Percentiles rank a stretch among this genome's conserved stretches.
These are phyloP conservation scores for Mallotus japonicus DNA, from an alignment of 441 rosid genomes.

Conservation along the genomic window DNA sequence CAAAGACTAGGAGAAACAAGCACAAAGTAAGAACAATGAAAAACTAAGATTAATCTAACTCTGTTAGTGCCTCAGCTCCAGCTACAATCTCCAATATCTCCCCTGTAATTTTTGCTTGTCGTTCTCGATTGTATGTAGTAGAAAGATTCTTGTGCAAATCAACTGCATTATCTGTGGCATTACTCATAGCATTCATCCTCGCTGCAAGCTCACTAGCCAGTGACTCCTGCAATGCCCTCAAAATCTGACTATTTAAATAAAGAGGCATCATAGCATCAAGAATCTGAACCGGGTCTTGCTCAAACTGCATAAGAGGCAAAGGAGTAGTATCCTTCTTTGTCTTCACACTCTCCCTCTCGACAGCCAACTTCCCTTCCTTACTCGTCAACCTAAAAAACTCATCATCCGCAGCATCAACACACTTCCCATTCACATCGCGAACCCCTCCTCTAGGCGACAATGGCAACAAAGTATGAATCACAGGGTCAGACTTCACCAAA, in stretches of 20 bases:
- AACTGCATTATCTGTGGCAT: conserved; percentile 30
- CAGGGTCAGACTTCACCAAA: no score
- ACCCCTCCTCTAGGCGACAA: no score
- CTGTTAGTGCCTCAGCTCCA: conserved; percentile 63
- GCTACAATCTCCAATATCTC: conserved; percentile 36
- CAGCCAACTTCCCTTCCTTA: no score
- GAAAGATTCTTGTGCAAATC: no score
- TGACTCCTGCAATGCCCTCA: conserved; percentile 85
- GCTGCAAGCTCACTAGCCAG: conserved; percentile 71
- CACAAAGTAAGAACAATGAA: no score
- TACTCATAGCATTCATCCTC: conserved; percentile 88
- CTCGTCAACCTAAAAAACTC: no score
- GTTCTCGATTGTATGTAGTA: no score
- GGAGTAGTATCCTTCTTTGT: conserved; percentile 30
- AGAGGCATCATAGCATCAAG: conserved; percentile 86
- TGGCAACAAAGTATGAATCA: no score
- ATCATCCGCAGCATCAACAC: no score
- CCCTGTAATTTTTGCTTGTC: no score
- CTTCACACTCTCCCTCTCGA: conserved; percentile 50
- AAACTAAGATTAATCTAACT: conserved; percentile 6
- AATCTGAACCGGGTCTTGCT: conserved; percentile 86
- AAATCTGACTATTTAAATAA: conserved; percentile 76
- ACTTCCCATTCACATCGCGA: no score
- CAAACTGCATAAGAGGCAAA: conserved; percentile 67
- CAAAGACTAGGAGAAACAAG: no score